Evolutionary conservation across 768 basidiomycete genomes (phyloP).

Genomic region (Podaxis sp.): DNA sequence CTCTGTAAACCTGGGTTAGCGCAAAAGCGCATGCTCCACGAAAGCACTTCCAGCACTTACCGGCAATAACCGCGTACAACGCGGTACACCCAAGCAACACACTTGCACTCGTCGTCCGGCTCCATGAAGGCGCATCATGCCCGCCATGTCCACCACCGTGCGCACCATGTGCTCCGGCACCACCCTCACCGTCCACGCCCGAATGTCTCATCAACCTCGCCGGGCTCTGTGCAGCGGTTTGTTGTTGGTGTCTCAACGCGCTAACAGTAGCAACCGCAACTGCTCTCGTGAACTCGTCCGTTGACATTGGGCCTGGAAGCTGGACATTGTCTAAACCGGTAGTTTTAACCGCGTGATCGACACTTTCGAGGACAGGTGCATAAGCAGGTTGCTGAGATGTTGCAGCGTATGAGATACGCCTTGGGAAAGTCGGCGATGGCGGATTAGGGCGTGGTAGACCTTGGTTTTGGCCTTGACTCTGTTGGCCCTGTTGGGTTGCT

Average conservation of each 20-base stretch:
- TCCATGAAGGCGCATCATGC: constrained; percentile 98
- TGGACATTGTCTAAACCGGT: constrained; percentile 47
- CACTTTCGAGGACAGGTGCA: constrained; percentile 74
- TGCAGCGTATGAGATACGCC: constrained; percentile 60
- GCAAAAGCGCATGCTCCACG: not conserved
- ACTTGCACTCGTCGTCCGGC: constrained; percentile 82
- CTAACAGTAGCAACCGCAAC: constrained; percentile 94
- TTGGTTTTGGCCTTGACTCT: constrained; percentile 1
- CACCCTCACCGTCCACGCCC: constrained; percentile 39
- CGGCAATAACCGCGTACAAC: constrained; percentile 93
- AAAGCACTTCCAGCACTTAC: constrained; percentile 43
- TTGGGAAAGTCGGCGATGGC: constrained; percentile 43
- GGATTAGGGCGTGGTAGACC: constrained; percentile 21
- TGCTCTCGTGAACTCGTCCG: constrained; percentile 90
- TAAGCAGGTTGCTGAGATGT: constrained; percentile 36
- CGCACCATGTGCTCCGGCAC: not conserved
- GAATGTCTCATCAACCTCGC: constrained; percentile 39
- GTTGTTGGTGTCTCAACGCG: constrained; percentile 80
- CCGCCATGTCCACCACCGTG: constrained; percentile 64
- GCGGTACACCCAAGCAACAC: constrained; percentile 89
- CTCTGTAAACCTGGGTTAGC: constrained; percentile 46
- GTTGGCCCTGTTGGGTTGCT: not conserved
- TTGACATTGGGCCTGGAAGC: constrained; percentile 67
- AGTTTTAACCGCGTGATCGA: constrained; percentile 74
- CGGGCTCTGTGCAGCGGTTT: constrained; percentile 47